Percentiles rank a stretch among this genome's conserved stretches.
Evolutionary conservation across 2,329 filamentous ascomycete genomes (phyloP).

Genomic region (Pezicula carpinea): DNA sequence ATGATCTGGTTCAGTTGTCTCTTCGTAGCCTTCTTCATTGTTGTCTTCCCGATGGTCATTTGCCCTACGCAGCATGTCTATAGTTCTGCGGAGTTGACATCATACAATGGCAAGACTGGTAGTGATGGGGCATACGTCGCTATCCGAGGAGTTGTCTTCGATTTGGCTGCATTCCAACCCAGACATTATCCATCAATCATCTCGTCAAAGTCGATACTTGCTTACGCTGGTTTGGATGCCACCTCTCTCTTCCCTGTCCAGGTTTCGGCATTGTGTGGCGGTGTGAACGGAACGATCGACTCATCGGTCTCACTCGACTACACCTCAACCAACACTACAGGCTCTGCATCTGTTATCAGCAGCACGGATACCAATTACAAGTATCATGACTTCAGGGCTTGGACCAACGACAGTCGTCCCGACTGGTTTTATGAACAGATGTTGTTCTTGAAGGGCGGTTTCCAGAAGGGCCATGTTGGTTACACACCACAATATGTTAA

Average conservation of each 20-base stretch:
- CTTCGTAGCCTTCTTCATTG: conserved; percentile 80
- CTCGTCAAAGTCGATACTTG: conserved; percentile 56
- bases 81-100: conserved; percentile 69
- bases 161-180: conserved; percentile 69
- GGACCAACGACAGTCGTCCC: conserved; percentile 72
- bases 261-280: conserved; percentile 85
- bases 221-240: conserved; percentile 86
- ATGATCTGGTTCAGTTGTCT: conserved; percentile 88
- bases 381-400: conserved; percentile 92
- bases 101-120: conserved; percentile 67
- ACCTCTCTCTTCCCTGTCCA: conserved; percentile 88
- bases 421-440: conserved; percentile 95
- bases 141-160: conserved; percentile 85
- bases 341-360: conserved; percentile 60
- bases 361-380: conserved; percentile 65
- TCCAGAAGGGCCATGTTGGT: conserved; percentile 81
- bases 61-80: conserved; percentile 90
- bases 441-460: conserved; percentile 69
- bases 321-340: conserved; percentile 69
- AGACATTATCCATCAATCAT: conserved; percentile 70
- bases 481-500: conserved; percentile 75
- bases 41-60: conserved; percentile 80
- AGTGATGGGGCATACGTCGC: conserved; percentile 61
- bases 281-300: conserved; percentile 60
- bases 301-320: conserved; percentile 81